Percentiles rank a stretch among this genome's conserved stretches.
Conservation (phyloP, 495 filamentous ascomycete genomes). For the Sphaerosporella brunnea region DNA sequence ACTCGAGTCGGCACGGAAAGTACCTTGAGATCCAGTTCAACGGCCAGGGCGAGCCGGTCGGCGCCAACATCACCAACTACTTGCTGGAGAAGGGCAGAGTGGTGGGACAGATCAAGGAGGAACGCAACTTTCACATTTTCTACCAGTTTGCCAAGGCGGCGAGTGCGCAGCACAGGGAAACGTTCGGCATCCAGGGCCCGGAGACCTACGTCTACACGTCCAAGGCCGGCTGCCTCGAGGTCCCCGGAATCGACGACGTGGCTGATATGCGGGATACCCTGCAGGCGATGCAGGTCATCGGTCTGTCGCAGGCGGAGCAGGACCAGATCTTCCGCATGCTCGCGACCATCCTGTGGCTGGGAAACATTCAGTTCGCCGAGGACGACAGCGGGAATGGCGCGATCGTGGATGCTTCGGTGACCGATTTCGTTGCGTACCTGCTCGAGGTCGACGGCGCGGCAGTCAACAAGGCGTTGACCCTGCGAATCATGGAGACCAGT, state of each 20-base stretch:
- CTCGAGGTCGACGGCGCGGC: slow-evolving; percentile 68
- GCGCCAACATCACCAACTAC: slow-evolving; percentile 97
- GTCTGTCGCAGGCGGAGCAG: slow-evolving; percentile 72
- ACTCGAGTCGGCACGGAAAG: slow-evolving; percentile 95
- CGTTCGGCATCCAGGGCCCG: slow-evolving; percentile 75
- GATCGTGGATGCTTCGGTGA: slow-evolving; percentile 70
- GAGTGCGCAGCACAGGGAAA: slow-evolving; percentile 64
- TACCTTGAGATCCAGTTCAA: slow-evolving; percentile 98
- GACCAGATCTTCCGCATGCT: slow-evolving; percentile 96
- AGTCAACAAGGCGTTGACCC: slow-evolving; percentile 75
- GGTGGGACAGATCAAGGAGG: slow-evolving; percentile 84
- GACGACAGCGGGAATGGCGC: slow-evolving; percentile 75
- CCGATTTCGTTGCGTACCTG: slow-evolving; percentile 86
- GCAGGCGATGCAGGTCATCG: slow-evolving; percentile 88
- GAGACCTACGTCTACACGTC: slow-evolving; percentile 93
- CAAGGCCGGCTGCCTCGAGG: slow-evolving; percentile 80
- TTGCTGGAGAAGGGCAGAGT: slow-evolving; percentile 89
- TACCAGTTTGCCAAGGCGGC: slow-evolving; percentile 97
- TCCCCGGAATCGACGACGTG: slow-evolving; percentile 78
- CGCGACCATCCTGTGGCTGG: slow-evolving; percentile 81
- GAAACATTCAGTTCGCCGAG: slow-evolving; percentile 77
- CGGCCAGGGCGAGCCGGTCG: slow-evolving; percentile 74
- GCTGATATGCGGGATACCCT: slow-evolving; percentile 85
- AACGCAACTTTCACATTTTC: slow-evolving; percentile 98
- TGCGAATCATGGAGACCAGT: slow-evolving; percentile 74